Conservation (phyloP, 2,329 filamentous ascomycete genomes). For the Monosporascus sp. region DNA sequence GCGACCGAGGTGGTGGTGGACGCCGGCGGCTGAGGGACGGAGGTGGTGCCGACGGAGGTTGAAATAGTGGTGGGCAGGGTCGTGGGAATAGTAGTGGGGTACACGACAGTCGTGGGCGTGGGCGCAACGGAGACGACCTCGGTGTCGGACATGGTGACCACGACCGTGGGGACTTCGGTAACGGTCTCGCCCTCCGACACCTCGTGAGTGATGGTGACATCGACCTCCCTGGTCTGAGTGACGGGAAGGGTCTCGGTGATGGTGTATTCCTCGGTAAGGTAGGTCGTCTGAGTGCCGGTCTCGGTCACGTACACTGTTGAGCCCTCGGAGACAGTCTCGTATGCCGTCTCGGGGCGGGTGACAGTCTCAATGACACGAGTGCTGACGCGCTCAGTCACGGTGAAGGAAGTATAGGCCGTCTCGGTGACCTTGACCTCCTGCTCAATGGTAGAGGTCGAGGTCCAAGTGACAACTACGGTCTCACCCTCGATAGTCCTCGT, state of each 20-base stretch:
- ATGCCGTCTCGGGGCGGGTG: conserved; percentile 32
- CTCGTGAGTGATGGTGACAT: conserved; percentile 36
- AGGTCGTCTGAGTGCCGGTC: conserved; percentile 37
- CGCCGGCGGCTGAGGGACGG: conserved; percentile 2
- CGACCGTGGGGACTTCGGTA: conserved; percentile 27
- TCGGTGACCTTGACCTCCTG: conserved; percentile 25
- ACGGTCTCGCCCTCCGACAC: conserved; percentile 26
- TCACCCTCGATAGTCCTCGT: conserved; percentile 37
- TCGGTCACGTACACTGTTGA: conserved; percentile 35
- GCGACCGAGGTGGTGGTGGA: neutral
- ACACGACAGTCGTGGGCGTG: conserved; percentile 12
- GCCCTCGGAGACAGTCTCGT: conserved; percentile 37
- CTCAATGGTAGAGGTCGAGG: conserved; percentile 31
- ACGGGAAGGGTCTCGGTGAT: conserved; percentile 35
- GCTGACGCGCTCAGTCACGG: conserved; percentile 23
- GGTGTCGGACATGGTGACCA: conserved; percentile 25
- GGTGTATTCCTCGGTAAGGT: conserved; percentile 29
- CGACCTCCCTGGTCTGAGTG: conserved; percentile 33
- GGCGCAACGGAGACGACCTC: conserved; percentile 25
- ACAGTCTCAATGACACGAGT: conserved; percentile 30
- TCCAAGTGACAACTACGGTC: conserved; percentile 34
- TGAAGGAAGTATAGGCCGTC: conserved; percentile 26
- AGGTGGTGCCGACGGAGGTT: conserved; percentile 10
- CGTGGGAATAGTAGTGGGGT: conserved; percentile 2
- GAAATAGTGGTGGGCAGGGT: conserved; percentile 9